Evolutionary conservation across 768 basidiomycete species (phyloP).

Genomic region (Russula griseocarnosa): DNA sequence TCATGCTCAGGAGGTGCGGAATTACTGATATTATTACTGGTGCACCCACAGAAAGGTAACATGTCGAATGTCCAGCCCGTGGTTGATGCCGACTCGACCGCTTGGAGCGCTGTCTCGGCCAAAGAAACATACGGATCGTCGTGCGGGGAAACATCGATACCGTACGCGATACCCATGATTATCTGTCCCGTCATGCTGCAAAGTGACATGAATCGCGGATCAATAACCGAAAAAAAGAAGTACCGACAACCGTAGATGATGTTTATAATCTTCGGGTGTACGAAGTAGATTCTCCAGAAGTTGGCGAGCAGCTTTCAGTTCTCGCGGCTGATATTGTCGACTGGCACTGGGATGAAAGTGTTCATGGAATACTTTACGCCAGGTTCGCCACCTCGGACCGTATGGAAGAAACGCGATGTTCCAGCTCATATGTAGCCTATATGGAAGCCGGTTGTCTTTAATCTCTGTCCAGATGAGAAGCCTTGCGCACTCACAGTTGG

Average conservation of each 20-base stretch:
- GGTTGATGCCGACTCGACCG: constrained; percentile 20
- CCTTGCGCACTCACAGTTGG: constrained; percentile 14
- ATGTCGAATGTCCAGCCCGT: constrained; percentile 25
- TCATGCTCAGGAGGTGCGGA: not conserved
- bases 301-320: constrained; percentile 19
- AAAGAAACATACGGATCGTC: constrained; percentile 27
- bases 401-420: constrained; percentile 23
- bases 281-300: constrained; percentile 23
- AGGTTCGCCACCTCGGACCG: constrained; percentile 19
- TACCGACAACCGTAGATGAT: constrained; percentile 22
- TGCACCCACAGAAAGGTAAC: constrained; percentile 26
- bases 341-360: constrained; percentile 19
- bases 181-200: constrained; percentile 23
- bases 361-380: constrained; percentile 23
- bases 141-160: constrained; percentile 26
- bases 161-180: constrained; percentile 30
- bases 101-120: constrained; percentile 26
- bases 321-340: constrained; percentile 19
- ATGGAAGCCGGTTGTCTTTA: not conserved
- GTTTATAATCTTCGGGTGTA: constrained; percentile 16
- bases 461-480: not conserved
- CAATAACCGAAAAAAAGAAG: not conserved
- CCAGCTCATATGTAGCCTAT: constrained; percentile 23
- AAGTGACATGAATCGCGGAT: constrained; percentile 13
- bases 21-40: not conserved